These are phyloP conservation scores for Leccinum barrowsii DNA, from an alignment of 768 basidiomycete species.

Conservation along the genomic window DNA sequence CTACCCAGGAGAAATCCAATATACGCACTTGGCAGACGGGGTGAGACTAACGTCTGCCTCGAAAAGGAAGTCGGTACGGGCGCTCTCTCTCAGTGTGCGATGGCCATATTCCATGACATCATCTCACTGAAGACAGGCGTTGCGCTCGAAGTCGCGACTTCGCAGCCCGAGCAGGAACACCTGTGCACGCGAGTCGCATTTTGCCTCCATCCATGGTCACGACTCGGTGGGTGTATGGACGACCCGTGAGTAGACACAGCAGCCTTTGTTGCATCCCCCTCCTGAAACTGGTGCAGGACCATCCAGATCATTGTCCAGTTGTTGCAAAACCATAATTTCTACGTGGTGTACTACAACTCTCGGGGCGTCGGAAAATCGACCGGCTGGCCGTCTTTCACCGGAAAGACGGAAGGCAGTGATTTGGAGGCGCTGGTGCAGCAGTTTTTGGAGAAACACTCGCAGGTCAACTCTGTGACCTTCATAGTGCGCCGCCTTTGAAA, in stretches of 20 bases:
- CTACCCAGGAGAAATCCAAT: background rate
- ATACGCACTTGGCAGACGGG: background rate
- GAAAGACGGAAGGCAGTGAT: conserved; percentile 66
- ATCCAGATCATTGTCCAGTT: conserved; percentile 45
- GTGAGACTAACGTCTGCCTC: background rate
- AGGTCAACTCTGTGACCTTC: conserved; percentile 52
- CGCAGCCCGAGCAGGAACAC: conserved; percentile 22
- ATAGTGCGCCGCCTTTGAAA: conserved; percentile 44
- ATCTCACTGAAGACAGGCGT: conserved; percentile 37
- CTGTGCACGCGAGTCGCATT: conserved; percentile 50
- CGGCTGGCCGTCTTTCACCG: conserved; percentile 72
- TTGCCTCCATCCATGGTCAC: conserved; percentile 84
- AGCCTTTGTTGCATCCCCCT: background rate
- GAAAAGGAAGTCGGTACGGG: conserved; percentile 6
- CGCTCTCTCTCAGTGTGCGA: background rate
- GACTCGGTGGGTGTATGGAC: conserved; percentile 72
- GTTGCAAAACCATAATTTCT: conserved; percentile 45
- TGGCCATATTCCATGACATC: conserved; percentile 8
- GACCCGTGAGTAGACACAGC: conserved; percentile 59
- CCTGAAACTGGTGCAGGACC: conserved; percentile 8
- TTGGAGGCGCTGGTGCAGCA: conserved; percentile 59
- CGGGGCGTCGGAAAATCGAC: conserved; percentile 74
- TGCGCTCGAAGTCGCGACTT: conserved; percentile 40
- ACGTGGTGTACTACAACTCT: conserved; percentile 71
- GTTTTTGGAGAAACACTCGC: conserved; percentile 40